A percentile compares a stretch with the other conserved stretches of the same genome.
These are phyloP conservation scores for Xylariaceae sp. DNA, from an alignment of 2,329 filamentous ascomycete genomes.

Conservation along the genomic window DNA sequence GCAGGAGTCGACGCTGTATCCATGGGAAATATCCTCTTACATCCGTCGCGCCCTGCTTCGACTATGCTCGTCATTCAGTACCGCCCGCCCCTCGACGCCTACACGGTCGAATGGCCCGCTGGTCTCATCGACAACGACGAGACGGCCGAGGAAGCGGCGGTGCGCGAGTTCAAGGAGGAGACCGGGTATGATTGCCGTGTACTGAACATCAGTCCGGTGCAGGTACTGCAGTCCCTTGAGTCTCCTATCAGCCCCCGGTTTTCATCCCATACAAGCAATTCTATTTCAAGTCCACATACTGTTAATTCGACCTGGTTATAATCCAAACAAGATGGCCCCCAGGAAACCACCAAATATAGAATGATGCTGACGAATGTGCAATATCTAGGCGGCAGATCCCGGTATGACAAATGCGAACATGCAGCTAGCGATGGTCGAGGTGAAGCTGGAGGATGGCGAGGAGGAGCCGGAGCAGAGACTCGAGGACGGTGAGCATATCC, in stretches of 20 bases:
- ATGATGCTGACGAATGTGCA: not conserved
- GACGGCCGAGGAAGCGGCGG: conserved; percentile 53
- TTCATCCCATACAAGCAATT: too few relatives aligned
- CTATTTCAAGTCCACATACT: too few relatives aligned
- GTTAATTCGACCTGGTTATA: too few relatives aligned
- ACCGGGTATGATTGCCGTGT: conserved; percentile 58
- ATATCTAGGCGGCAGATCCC: conserved; percentile 55
- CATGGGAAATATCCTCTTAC: conserved; percentile 61
- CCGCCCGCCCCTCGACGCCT: conserved; percentile 53
- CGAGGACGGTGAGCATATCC: conserved; percentile 64
- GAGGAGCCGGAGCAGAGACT: conserved; percentile 58
- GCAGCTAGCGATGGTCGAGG: conserved; percentile 63
- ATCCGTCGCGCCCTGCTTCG: conserved; percentile 46
- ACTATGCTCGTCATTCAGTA: conserved; percentile 57
- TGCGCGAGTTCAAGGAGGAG: conserved; percentile 58
- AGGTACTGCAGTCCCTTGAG: conserved; percentile 34
- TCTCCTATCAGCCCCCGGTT: too few relatives aligned
- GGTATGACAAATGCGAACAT: conserved; percentile 64
- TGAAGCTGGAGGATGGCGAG: conserved; percentile 53
- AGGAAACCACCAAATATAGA: too few relatives aligned
- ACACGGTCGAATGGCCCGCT: conserved; percentile 58
- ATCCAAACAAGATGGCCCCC: not conserved
- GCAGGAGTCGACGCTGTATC: conserved; percentile 63
- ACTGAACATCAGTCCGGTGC: conserved; percentile 52
- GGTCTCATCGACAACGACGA: conserved; percentile 56